Evolutionary conservation across 495 filamentous ascomycete species (phyloP).

Genomic region (Neurospora sp.): DNA sequence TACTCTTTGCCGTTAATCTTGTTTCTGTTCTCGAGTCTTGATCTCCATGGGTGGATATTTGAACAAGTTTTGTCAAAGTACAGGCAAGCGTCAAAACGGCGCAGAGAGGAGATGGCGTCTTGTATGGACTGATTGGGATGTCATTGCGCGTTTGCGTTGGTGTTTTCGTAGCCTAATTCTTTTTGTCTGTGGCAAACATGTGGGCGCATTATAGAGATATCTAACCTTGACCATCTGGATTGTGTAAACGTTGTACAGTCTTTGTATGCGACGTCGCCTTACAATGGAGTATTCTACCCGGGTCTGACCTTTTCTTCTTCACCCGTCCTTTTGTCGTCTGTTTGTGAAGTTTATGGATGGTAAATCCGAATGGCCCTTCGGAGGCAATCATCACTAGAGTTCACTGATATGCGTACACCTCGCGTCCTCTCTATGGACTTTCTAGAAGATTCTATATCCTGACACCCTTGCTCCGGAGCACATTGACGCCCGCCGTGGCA

Average conservation of each 20-base stretch:
- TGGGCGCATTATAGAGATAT: neutral
- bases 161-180: neutral
- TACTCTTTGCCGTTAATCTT: neutral
- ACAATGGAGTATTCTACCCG: neutral
- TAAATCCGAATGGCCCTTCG: neutral
- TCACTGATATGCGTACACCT: neutral
- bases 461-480: slow-evolving; percentile 54
- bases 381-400: neutral
- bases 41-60: neutral
- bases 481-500: slow-evolving; percentile 50
- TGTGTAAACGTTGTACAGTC: neutral
- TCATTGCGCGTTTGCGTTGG: neutral
- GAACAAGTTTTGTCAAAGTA: neutral
- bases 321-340: neutral
- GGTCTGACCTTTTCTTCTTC: neutral
- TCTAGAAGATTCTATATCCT: slow-evolving; percentile 34
- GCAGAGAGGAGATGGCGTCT: neutral
- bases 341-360: neutral
- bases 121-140: neutral
- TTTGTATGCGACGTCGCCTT: neutral
- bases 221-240: neutral
- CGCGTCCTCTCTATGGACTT: neutral
- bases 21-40: neutral
- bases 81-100: neutral
- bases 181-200: neutral